A percentile compares a stretch with the other conserved stretches of the same genome.
Evolutionary conservation across 1,284 basidiomycete species (phyloP).

Genomic region (Ustilago lituana): DNA sequence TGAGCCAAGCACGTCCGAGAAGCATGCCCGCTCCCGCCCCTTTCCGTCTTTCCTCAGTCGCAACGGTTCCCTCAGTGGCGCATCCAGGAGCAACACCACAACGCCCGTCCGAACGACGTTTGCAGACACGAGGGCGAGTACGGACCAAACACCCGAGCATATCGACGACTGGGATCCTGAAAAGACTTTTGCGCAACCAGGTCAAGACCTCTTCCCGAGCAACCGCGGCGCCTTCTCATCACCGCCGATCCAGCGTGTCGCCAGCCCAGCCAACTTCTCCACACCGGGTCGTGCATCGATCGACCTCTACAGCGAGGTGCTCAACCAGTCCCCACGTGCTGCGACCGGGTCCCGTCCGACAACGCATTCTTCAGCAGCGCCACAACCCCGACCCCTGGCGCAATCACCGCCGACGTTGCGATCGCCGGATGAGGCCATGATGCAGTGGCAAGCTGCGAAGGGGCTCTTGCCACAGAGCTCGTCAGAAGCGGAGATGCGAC

Average conservation of each 20-base stretch:
- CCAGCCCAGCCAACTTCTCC: conserved; percentile 13
- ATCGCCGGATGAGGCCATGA: conserved; percentile 2
- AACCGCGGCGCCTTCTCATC: conserved; percentile 20
- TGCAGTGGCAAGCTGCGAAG: neutral
- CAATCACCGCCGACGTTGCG: conserved; percentile 6
- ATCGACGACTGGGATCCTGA: conserved; percentile 45
- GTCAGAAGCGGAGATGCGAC: conserved; percentile 8
- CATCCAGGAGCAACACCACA: conserved; percentile 8
- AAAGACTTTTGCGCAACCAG: conserved; percentile 43
- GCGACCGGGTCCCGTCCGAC: no score
- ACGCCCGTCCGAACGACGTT: conserved; percentile 27
- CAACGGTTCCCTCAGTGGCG: conserved; percentile 15
- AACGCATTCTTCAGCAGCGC: no score
- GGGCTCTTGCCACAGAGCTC: conserved; percentile 1
- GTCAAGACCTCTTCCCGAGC: conserved; percentile 33
- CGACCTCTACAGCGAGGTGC: conserved; percentile 36
- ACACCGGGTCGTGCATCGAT: conserved; percentile 17
- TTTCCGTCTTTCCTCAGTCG: conserved; percentile 33
- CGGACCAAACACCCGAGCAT: conserved; percentile 7
- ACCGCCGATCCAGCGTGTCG: conserved; percentile 18
- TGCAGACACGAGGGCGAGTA: conserved; percentile 2
- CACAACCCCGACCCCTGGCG: neutral
- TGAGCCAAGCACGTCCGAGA: conserved; percentile 13
- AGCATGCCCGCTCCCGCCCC: conserved; percentile 8
- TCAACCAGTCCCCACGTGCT: conserved; percentile 19